Evolutionary conservation across 169 alveolate genomes (phyloP).

Genomic region (Condylostoma magnum): DNA sequence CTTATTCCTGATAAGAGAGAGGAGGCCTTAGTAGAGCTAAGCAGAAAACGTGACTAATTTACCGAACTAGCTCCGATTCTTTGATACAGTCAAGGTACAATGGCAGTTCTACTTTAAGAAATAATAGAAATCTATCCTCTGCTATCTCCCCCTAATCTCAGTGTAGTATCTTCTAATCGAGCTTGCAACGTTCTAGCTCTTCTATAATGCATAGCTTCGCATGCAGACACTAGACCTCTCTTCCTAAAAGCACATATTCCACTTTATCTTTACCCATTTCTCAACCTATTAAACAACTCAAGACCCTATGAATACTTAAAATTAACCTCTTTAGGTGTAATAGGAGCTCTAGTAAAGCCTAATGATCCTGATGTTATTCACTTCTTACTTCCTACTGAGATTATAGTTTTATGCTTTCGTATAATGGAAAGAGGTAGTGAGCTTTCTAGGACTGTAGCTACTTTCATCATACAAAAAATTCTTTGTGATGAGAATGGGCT

Average conservation of each 20-base stretch:
- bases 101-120: constrained; percentile 94
- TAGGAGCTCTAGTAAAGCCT: constrained; percentile 99
- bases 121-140: constrained; percentile 84
- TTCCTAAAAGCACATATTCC: constrained; percentile 98
- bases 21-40: constrained; percentile 94
- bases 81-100: constrained; percentile 98
- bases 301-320: constrained; percentile 97
- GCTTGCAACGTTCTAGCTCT: constrained; percentile 98
- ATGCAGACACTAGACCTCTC: constrained; percentile 94
- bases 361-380: constrained; percentile 97
- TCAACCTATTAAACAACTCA: constrained; percentile 93
- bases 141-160: constrained; percentile 92
- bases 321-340: constrained; percentile 98
- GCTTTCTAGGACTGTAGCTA: constrained; percentile 96
- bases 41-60: constrained; percentile 88
- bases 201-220: constrained; percentile 97
- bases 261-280: constrained; percentile 96
- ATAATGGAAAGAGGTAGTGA: constrained; percentile 99
- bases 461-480: constrained; percentile 97
- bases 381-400: constrained; percentile 95
- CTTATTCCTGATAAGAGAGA: constrained; percentile 94
- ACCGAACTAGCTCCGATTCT: constrained; percentile 96
- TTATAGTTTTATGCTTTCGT: constrained; percentile 96
- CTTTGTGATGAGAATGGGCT: constrained; percentile 96
- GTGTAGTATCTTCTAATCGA: constrained; percentile 91